Percentiles rank a stretch among this genome's conserved stretches.
phyloP scores from a whole-genome alignment of 352 stramenopile genomes.

The Pythium oligandrum region DNA sequence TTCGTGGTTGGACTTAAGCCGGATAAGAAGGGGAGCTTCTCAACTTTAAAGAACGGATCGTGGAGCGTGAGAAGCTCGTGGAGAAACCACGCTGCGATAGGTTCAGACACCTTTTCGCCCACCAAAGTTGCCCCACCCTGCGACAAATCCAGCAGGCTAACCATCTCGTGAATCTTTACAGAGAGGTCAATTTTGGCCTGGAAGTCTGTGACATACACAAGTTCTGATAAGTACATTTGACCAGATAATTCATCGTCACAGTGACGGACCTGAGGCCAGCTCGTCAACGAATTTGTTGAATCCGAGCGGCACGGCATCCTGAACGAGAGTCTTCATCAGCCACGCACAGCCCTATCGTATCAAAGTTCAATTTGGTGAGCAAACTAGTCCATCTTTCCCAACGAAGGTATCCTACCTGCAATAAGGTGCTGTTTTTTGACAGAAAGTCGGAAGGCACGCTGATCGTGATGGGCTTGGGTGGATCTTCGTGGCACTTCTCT shows the following conservation, averaged over 20 bases:
- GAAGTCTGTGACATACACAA: constrained; percentile 3
- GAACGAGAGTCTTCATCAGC: neutral
- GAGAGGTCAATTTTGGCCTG: constrained; percentile 3
- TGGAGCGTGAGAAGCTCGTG: constrained; percentile 6
- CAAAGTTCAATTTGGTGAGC: constrained; percentile 5
- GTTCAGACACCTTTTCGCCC: constrained; percentile 4
- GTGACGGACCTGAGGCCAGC: constrained; percentile 5
- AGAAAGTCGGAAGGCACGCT: constrained; percentile 2
- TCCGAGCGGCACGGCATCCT: neutral
- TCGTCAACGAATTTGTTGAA: constrained; percentile 2
- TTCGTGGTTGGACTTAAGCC: no score
- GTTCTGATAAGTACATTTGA: constrained; percentile 7
- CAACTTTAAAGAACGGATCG: constrained; percentile 2
- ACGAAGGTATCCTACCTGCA: constrained; percentile 4
- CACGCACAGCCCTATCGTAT: constrained; percentile 5
- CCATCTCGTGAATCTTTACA: constrained; percentile 6
- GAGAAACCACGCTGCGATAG: constrained; percentile 8
- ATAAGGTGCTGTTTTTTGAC: constrained; percentile 2
- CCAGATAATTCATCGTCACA: constrained; percentile 2
- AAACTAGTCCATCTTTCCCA: constrained; percentile 4
- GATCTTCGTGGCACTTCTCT: constrained; percentile 1
- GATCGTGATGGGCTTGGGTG: constrained; percentile 7
- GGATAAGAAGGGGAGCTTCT: no score
- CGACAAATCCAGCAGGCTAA: constrained; percentile 8
- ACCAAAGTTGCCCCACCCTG: constrained; percentile 1